phyloP scores from a whole-genome alignment of 2,329 filamentous ascomycete genomes.

The Pseudocercospora fuligena region DNA sequence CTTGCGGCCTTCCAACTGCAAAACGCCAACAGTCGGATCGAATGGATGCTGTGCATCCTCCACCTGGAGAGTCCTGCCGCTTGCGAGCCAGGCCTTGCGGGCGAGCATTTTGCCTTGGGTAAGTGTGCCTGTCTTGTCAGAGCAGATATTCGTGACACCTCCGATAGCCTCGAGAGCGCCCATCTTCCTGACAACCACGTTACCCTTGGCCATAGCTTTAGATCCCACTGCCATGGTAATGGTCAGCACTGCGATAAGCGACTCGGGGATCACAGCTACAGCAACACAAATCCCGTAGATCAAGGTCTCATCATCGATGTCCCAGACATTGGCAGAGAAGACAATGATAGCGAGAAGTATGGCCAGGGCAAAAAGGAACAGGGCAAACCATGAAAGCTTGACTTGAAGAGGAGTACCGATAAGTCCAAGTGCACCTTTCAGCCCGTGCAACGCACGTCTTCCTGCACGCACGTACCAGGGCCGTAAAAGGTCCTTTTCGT shows the following conservation, averaged over 20 bases:
- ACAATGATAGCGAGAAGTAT: constrained; percentile 72
- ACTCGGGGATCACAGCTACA: constrained; percentile 54
- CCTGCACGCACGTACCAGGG: constrained; percentile 23
- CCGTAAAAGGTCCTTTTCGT: constrained; percentile 18
- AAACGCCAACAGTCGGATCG: constrained; percentile 51
- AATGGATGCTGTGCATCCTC: constrained; percentile 61
- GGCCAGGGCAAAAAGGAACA: constrained; percentile 76
- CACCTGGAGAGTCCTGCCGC: constrained; percentile 62
- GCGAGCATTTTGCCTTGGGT: constrained; percentile 64
- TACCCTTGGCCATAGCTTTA: constrained; percentile 65
- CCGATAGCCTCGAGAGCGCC: constrained; percentile 68
- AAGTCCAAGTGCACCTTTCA: constrained; percentile 43
- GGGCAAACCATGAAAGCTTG: constrained; percentile 82
- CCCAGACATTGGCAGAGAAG: constrained; percentile 62
- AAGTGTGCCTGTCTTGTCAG: constrained; percentile 69
- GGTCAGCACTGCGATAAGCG: constrained; percentile 68
- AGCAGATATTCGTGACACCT: constrained; percentile 69
- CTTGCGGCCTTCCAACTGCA: constrained; percentile 22
- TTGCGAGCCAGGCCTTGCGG: constrained; percentile 63
- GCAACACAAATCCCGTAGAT: constrained; percentile 56
- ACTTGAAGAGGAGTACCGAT: constrained; percentile 80
- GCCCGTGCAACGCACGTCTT: constrained; percentile 60
- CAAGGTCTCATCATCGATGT: constrained; percentile 49
- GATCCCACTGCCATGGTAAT: constrained; percentile 69
- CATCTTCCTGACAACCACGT: constrained; percentile 69